Base-by-base conservation (phyloP, 495 filamentous ascomycete species). In the Penicillium mononematosum region DNA sequence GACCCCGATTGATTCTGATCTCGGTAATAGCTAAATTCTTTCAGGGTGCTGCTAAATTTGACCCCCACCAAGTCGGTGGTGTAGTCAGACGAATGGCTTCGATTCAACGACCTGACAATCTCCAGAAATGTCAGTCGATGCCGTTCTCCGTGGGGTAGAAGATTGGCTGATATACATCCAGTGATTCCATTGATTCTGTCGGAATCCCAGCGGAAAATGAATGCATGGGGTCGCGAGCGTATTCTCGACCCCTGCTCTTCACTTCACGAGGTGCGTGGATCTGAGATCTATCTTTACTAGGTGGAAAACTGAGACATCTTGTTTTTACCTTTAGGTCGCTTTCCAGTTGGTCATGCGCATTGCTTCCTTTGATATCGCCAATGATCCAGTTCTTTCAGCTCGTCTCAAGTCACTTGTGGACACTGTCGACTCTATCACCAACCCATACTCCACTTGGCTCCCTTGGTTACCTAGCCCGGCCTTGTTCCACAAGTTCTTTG, bases 161-260 rank as follows among this genome's bases (percentile, higher is more conserved):
- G 2, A 5, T 27, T 24, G 4, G 27, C 46, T 43, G 25, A 42
- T 9, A 22, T 4, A 31, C 24, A 8, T 27, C 11, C 4, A 59
- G 56, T 59, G 36, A 54, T 59, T 9, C 56, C 56, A 10, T 44
- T 43, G 4, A 22, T 59, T 9, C 6, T 55, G n/a, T 54, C 50
- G 4, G 50, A 45, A 36, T 59, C 50, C 20, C 24, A 59, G 44
- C 44, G 19, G 4, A 42, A 29, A 11, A 49, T 54, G 41, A 36
- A 47, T 17, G 25, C 36, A 10, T 59, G 56, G 56, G 50, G 44
- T 0, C 19, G 16, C 14, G 42, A 55, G 31, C 19, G 7, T 20
- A 42, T 43, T 5, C 44, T 59, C 20, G 50, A 59, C 45, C 56
- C 56, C 3, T 42, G 50, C 19, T 59, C 50, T 19, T 44, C 56